These are phyloP conservation scores for Cryptosporidium ubiquitum DNA, from an alignment of 169 alveolate genomes.

Conservation along the genomic window DNA sequence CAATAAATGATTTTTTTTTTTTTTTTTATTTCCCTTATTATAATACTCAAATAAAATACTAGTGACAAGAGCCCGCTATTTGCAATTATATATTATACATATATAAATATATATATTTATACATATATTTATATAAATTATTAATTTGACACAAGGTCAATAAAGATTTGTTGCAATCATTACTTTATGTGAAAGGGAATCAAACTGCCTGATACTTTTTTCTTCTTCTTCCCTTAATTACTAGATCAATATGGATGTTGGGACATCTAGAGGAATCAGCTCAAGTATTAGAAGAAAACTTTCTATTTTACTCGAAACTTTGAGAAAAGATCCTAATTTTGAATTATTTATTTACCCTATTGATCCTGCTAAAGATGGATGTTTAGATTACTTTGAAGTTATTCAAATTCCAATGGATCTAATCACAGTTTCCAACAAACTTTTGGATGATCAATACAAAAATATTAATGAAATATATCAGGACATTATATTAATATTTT, in stretches of 20 bases:
- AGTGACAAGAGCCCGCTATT: too few species aligned
- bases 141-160: too few species aligned
- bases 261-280: slow-evolving; percentile 18
- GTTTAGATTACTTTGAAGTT: slow-evolving; percentile 56
- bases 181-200: neutral
- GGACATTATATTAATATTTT: slow-evolving; percentile 40
- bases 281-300: slow-evolving; percentile 38
- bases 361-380: slow-evolving; percentile 52
- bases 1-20: too few species aligned
- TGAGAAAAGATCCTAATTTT: slow-evolving; percentile 52
- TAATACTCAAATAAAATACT: too few species aligned
- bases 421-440: slow-evolving; percentile 15
- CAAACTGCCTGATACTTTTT: neutral
- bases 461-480: neutral
- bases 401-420: slow-evolving; percentile 60
- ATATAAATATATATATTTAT: too few species aligned
- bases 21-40: too few species aligned
- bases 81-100: too few species aligned
- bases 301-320: slow-evolving; percentile 27
- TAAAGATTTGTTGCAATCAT: too few species aligned
- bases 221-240: neutral
- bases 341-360: slow-evolving; percentile 34
- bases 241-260: neutral
- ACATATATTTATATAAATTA: too few species aligned
- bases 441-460: slow-evolving; percentile 12